Evolutionary conservation across 768 basidiomycete genomes (phyloP).

Genomic region (Suillus hirtellus): DNA sequence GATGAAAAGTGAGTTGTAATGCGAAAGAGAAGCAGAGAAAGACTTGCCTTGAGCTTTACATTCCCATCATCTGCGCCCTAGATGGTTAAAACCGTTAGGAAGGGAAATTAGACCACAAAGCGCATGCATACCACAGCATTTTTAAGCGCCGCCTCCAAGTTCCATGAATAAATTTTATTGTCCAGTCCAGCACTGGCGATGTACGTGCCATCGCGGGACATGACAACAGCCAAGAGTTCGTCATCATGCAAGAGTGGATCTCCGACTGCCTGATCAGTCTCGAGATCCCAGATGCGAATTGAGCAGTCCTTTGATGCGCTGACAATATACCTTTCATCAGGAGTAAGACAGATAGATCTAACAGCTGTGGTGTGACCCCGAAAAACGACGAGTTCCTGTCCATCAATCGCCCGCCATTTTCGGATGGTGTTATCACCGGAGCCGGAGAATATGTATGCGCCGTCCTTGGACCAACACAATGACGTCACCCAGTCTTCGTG

Average conservation of each 20-base stretch:
- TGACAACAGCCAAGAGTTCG: constrained; percentile 72
- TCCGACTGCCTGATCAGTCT: background rate
- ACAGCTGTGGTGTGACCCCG: background rate
- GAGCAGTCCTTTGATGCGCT: background rate
- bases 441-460: background rate
- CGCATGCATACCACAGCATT: too few species aligned
- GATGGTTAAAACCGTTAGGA: background rate
- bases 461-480: background rate
- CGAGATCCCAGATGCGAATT: background rate
- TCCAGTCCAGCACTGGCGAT: constrained; percentile 84
- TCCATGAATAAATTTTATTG: constrained; percentile 76
- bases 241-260: constrained; percentile 71
- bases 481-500: background rate
- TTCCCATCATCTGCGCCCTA: background rate
- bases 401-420: background rate
- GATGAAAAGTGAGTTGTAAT: too few species aligned
- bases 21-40: background rate
- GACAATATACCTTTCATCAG: background rate
- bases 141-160: constrained; percentile 43
- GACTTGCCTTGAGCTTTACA: background rate
- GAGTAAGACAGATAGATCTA: background rate
- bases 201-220: constrained; percentile 49
- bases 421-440: background rate
- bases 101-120: too few species aligned
- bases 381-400: background rate